Conservation (phyloP, 2,329 filamentous ascomycete genomes). For the Sporothrix brasiliensis region DNA sequence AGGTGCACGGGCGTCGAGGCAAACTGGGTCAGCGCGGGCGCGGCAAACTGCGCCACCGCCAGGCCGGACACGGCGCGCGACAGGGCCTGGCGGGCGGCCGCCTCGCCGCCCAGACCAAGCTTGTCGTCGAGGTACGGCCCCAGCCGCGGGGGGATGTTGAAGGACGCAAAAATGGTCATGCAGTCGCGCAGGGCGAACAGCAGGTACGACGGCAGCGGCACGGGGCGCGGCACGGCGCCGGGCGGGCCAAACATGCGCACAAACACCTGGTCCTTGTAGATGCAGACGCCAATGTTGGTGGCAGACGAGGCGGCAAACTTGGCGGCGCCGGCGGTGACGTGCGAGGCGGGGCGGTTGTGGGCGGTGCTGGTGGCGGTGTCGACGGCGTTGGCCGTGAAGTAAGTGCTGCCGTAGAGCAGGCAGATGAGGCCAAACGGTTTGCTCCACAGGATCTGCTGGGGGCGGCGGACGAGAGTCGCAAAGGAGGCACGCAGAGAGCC, state of each 20-base stretch:
- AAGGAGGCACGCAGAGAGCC: conserved; percentile 64
- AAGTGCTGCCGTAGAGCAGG: conserved; percentile 83
- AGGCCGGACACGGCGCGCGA: conserved; percentile 55
- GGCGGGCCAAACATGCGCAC: conserved; percentile 77
- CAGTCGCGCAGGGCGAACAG: conserved; percentile 84
- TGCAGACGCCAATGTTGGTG: conserved; percentile 82
- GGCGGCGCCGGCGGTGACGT: conserved; percentile 70
- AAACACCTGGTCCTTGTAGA: conserved; percentile 89
- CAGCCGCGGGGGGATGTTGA: conserved; percentile 82
- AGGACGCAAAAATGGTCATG: conserved; percentile 87
- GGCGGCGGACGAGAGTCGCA: conserved; percentile 58
- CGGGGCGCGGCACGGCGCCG: conserved; percentile 54
- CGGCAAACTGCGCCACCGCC: conserved; percentile 74
- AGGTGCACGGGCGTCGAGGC: conserved; percentile 82
- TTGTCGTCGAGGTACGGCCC: conserved; percentile 61
- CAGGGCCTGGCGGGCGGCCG: conserved; percentile 42
- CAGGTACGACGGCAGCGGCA: conserved; percentile 71
- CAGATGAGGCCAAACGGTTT: conserved; percentile 71
- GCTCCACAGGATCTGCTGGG: conserved; percentile 63
- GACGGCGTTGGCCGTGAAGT: conserved; percentile 82
- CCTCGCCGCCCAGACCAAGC: not conserved
- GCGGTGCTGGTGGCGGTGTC: conserved; percentile 76
- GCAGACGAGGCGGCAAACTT: conserved; percentile 81
- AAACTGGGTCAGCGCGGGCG: conserved; percentile 77
- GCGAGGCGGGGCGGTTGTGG: conserved; percentile 57